Evolutionary conservation across 2,329 filamentous ascomycete species (phyloP).

Genomic region (Fusarium sterilihyphosum): DNA sequence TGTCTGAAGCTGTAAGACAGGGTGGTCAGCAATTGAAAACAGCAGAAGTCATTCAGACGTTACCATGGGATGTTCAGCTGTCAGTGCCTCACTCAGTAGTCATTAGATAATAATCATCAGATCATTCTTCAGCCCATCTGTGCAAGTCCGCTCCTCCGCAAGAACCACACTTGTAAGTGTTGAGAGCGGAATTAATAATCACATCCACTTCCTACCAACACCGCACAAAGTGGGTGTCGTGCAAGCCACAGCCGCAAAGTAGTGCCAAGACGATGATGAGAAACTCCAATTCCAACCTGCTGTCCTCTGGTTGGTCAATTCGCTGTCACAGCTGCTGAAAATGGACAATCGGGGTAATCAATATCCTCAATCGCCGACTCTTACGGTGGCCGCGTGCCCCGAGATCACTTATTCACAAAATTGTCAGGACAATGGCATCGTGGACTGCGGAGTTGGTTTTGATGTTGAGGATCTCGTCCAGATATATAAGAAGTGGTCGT

Average conservation of each 20-base stretch:
- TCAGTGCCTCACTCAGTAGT: not conserved
- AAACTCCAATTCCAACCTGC: constrained; percentile 18
- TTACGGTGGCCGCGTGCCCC: constrained; percentile 6
- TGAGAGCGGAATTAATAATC: constrained; percentile 41
- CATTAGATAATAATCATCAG: not conserved
- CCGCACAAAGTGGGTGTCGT: constrained; percentile 1
- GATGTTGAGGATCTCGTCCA: not conserved
- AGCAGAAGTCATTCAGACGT: not conserved
- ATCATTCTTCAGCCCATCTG: not conserved
- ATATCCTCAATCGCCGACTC: constrained; percentile 9
- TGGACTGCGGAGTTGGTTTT: constrained; percentile 19
- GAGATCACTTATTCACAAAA: constrained; percentile 20
- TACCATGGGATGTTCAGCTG: not conserved
- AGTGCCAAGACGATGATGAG: constrained; percentile 21
- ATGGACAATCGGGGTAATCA: constrained; percentile 28
- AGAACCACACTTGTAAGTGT: not conserved
- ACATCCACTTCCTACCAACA: not conserved
- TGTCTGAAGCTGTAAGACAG: not conserved
- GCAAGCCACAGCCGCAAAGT: constrained; percentile 31
- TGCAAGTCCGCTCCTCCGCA: constrained; percentile 42
- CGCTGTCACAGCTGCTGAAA: not conserved
- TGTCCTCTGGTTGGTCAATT: constrained; percentile 12
- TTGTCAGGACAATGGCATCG: not conserved
- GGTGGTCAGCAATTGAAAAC: not conserved
- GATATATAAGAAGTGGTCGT: constrained; percentile 25